Evolutionary conservation across 441 rosid genomes (phyloP).

Genomic region (Bruguiera hainesii): DNA sequence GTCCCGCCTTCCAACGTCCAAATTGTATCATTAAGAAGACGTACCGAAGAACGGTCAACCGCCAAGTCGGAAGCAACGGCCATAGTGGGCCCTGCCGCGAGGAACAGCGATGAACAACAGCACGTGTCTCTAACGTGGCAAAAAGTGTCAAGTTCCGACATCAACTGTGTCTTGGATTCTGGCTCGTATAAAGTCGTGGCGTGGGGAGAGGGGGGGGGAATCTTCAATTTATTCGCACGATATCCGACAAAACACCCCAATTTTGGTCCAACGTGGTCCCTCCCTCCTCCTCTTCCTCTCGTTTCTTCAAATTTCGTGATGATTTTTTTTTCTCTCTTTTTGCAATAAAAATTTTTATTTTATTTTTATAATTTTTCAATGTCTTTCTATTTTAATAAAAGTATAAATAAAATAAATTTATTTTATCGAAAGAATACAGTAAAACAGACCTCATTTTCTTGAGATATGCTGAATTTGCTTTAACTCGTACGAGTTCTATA

Average conservation of each 20-base stretch:
- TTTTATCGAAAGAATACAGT: too few species aligned
- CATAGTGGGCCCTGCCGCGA: slow-evolving; percentile 14
- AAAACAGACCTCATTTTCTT: too few species aligned
- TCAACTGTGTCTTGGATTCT: slow-evolving; percentile 16
- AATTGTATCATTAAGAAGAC: neutral
- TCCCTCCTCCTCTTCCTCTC: too few species aligned
- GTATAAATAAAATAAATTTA: too few species aligned
- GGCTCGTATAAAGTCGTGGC: neutral
- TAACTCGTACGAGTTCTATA: too few species aligned
- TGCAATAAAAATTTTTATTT: too few species aligned
- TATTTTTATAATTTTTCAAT: too few species aligned
- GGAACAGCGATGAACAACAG: slow-evolving; percentile 19
- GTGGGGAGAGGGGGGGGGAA: neutral
- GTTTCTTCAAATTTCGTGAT: too few species aligned
- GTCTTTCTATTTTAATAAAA: too few species aligned
- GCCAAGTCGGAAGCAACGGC: slow-evolving; percentile 22
- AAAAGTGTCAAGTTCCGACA: slow-evolving; percentile 54
- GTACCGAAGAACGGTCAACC: slow-evolving; percentile 47
- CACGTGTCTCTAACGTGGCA: slow-evolving; percentile 51
- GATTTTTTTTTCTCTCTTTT: too few species aligned
- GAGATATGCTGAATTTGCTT: too few species aligned
- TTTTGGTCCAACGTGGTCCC: too few species aligned
- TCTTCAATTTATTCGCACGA: neutral
- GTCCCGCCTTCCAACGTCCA: slow-evolving; percentile 7
- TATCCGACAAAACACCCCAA: neutral